Evolutionary conservation across 148 eudicot genomes (phyloP).

Genomic region (Rheum nobile): DNA sequence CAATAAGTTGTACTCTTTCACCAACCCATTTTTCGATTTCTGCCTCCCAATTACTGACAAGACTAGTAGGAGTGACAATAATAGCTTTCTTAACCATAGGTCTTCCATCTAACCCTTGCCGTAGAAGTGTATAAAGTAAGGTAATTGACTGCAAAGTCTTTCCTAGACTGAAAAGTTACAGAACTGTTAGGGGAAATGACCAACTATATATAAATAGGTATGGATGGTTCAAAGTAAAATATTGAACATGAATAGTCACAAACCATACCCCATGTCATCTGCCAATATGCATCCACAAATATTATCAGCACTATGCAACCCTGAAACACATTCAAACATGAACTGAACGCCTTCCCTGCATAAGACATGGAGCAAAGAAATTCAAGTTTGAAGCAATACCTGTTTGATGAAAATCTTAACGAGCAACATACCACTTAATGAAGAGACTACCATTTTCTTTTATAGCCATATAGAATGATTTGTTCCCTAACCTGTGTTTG

Average conservation of each 20-base stretch:
- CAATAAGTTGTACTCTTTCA: conserved; percentile 73
- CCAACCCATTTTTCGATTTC: conserved; percentile 96
- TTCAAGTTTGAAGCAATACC: neutral
- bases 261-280: conserved; percentile 95
- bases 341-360: conserved; percentile 98
- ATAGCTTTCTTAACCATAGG: conserved; percentile 91
- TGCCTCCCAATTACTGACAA: conserved; percentile 99
- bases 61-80: conserved; percentile 96
- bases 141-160: conserved; percentile 98
- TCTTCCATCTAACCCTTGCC: conserved; percentile 90
- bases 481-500: neutral
- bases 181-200: conserved; percentile 4
- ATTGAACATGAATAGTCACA: neutral
- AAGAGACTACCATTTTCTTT: neutral
- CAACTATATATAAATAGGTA: neutral
- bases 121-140: conserved; percentile 80
- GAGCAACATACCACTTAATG: neutral
- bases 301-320: conserved; percentile 40
- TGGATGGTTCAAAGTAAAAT: neutral
- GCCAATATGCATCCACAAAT: conserved; percentile 94
- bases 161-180: conserved; percentile 56
- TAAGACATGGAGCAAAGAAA: conserved; percentile 7
- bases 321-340: conserved; percentile 97
- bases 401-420: neutral
- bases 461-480: neutral